A percentile compares a stretch with the other conserved stretches of the same genome.
Conservation (phyloP, 164 flowering plant species). For the Protea cynaroides region DNA sequence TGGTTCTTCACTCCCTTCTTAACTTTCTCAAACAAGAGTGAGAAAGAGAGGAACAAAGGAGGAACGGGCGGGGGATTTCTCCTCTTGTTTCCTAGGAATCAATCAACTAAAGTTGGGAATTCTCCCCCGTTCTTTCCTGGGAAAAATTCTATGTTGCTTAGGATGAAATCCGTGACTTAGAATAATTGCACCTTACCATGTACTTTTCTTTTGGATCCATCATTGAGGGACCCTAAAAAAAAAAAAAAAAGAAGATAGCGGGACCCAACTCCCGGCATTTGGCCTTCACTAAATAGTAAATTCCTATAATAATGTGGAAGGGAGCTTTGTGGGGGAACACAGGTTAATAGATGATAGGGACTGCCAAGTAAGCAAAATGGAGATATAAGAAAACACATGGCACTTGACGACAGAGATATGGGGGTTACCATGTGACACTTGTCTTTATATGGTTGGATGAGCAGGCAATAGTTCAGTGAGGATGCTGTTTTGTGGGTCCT, state of each 20-base stretch:
- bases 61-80: conserved; percentile 1
- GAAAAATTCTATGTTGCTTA: conserved; percentile 20
- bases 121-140: background rate
- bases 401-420: conserved; percentile 5
- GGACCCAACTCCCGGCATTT: conserved; percentile 1
- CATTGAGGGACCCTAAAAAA: too few species aligned
- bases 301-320: conserved; percentile 19
- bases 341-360: conserved; percentile 14
- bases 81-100: conserved; percentile 11
- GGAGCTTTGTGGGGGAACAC: conserved; percentile 14
- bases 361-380: conserved; percentile 7
- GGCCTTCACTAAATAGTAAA: conserved; percentile 8
- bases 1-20: background rate
- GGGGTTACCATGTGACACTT: conserved; percentile 10
- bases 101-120: conserved; percentile 15
- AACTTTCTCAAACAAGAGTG: background rate
- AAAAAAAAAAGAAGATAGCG: conserved; percentile 14
- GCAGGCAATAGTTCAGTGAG: conserved; percentile 7
- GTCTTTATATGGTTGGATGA: conserved; percentile 3
- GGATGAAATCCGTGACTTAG: conserved; percentile 47
- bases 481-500: conserved; percentile 11
- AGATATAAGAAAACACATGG: conserved; percentile 11
- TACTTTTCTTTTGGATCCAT: conserved; percentile 57
- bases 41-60: background rate
- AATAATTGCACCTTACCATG: conserved; percentile 48